These are phyloP conservation scores for Fusarium piperis DNA, from an alignment of 2,329 filamentous ascomycete species.

Conservation along the genomic window DNA sequence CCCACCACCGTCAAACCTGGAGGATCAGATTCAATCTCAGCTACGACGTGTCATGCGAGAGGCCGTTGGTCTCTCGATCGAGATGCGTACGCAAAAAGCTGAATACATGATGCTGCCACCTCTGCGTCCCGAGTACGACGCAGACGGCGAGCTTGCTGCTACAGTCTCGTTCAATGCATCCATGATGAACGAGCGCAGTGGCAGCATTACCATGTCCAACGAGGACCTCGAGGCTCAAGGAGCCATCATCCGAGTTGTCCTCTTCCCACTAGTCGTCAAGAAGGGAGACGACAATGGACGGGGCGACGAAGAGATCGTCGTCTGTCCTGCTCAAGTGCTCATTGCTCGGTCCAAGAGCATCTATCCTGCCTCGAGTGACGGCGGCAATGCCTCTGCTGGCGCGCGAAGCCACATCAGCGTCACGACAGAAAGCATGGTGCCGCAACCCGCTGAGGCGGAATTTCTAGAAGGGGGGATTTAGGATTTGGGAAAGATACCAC, in stretches of 20 bases:
- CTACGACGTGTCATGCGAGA: conserved; percentile 87
- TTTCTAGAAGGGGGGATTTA: conserved; percentile 48
- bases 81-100: conserved; percentile 96
- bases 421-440: conserved; percentile 47
- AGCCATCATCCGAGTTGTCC: conserved; percentile 86
- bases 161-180: conserved; percentile 92
- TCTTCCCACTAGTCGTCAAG: conserved; percentile 97
- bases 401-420: conserved; percentile 52
- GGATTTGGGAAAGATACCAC: conserved; percentile 26
- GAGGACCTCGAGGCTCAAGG: conserved; percentile 81
- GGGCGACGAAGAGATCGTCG: conserved; percentile 93
- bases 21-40: conserved; percentile 83
- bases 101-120: conserved; percentile 99
- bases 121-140: conserved; percentile 92
- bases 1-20: conserved; percentile 83
- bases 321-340: conserved; percentile 93
- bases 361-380: conserved; percentile 61
- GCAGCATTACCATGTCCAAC: conserved; percentile 67
- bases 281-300: conserved; percentile 89
- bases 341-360: conserved; percentile 65
- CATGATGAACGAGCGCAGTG: conserved; percentile 92
- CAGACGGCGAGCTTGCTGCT: conserved; percentile 86
- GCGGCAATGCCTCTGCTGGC: conserved; percentile 56
- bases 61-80: conserved; percentile 89
- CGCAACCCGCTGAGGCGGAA: conserved; percentile 44